Evolutionary conservation across 495 filamentous ascomycete genomes (phyloP).

Genomic region (Sordaria brevicollis): DNA sequence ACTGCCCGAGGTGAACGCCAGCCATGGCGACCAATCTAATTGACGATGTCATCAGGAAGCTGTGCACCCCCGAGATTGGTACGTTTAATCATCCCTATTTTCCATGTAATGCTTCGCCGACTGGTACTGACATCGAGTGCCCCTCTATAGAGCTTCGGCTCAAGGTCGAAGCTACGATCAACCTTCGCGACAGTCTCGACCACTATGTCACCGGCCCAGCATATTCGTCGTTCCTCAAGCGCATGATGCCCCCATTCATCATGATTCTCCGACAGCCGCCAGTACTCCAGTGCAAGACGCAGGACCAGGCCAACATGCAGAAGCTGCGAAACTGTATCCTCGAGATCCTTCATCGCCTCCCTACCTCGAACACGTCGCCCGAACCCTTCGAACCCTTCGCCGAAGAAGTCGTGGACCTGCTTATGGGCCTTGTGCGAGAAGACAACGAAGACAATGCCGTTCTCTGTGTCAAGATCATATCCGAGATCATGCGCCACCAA

Average conservation of each 20-base stretch:
- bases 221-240: constrained; percentile 71
- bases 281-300: constrained; percentile 80
- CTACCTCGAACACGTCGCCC: constrained; percentile 52
- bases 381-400: constrained; percentile 83
- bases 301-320: constrained; percentile 65
- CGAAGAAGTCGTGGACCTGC: constrained; percentile 69
- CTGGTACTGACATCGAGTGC: not conserved
- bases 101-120: not conserved
- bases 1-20: constrained; percentile 17
- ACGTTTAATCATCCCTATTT: constrained; percentile 2
- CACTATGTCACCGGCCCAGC: constrained; percentile 42
- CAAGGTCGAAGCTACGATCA: constrained; percentile 64
- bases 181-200: constrained; percentile 80
- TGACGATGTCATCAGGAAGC: constrained; percentile 42
- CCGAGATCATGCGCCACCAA: constrained; percentile 91
- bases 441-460: constrained; percentile 99
- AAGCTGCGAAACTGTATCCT: constrained; percentile 84
- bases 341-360: constrained; percentile 88
- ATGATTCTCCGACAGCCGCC: constrained; percentile 74
- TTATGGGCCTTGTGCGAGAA: constrained; percentile 75
- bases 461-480: constrained; percentile 93
- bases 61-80: constrained; percentile 44
- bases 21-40: constrained; percentile 42
- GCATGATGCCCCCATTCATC: constrained; percentile 83
- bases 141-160: constrained; percentile 53